Conservation (phyloP, 768 basidiomycete species). For the Chlorophyllum brunneum region DNA sequence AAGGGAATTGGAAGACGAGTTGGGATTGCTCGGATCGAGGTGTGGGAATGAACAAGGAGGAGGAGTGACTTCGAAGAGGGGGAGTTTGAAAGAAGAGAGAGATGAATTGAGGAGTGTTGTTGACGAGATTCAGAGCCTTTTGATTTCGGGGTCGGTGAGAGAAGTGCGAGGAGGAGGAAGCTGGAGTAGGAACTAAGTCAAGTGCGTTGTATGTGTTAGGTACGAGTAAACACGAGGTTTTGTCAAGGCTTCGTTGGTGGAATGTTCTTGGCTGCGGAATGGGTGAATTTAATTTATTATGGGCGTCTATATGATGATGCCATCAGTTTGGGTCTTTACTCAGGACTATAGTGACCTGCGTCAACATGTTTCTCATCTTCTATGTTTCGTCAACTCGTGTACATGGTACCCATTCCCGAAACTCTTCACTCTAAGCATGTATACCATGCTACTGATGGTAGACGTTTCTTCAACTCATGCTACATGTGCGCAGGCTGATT, state of each 20-base stretch:
- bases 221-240: not conserved
- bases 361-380: not conserved
- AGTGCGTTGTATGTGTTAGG: too few relatives aligned
- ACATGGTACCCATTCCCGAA: not conserved
- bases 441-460: not conserved
- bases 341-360: not conserved
- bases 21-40: too few relatives aligned
- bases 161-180: not conserved
- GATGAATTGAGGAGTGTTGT: conserved; percentile 4
- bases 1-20: not conserved
- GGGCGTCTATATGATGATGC: not conserved
- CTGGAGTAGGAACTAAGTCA: not conserved
- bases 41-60: too few relatives aligned
- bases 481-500: not conserved
- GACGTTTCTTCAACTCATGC: not conserved
- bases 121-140: not conserved
- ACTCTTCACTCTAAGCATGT: not conserved
- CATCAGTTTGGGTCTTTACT: not conserved
- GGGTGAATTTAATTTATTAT: not conserved
- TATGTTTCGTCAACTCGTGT: conserved; percentile 4
- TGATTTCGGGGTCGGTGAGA: not conserved
- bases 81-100: not conserved
- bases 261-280: not conserved
- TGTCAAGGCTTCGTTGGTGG: not conserved
- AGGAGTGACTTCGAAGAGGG: too few relatives aligned